Conservation (phyloP, 805 yeast species). For the Saccharomycopsis fibuligera region DNA sequence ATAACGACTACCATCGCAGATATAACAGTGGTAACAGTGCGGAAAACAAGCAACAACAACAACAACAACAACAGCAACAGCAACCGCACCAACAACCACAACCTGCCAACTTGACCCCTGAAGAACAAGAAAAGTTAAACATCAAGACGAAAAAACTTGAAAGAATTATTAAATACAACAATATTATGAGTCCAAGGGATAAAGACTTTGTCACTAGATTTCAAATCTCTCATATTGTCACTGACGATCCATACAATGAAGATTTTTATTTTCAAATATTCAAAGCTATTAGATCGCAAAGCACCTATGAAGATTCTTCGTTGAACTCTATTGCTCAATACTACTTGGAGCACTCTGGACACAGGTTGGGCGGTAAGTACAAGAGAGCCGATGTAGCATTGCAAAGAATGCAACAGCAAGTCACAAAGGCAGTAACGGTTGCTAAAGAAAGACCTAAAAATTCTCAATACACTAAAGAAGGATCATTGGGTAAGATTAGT, state of each 20-base stretch:
- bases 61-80: conserved; percentile 22
- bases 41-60: conserved; percentile 22
- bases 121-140: conserved; percentile 61
- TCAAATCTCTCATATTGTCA: conserved; percentile 90
- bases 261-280: conserved; percentile 94
- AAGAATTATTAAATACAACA: conserved; percentile 73
- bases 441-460: conserved; percentile 83
- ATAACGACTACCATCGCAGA: conserved; percentile 10
- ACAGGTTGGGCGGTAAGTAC: conserved; percentile 77
- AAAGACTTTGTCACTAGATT: conserved; percentile 92
- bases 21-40: conserved; percentile 22
- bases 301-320: conserved; percentile 48
- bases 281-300: conserved; percentile 54
- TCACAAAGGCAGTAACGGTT: conserved; percentile 89
- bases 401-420: conserved; percentile 97
- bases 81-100: conserved; percentile 15
- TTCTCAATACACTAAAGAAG: conserved; percentile 54
- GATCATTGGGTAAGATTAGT: conserved; percentile 84
- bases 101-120: conserved; percentile 43
- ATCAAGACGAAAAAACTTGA: conserved; percentile 70
- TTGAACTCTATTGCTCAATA: conserved; percentile 87
- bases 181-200: conserved; percentile 95
- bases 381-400: conserved; percentile 84
- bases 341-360: conserved; percentile 85
- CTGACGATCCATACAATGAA: conserved; percentile 95